A percentile compares a stretch with the other conserved stretches of the same genome.
Conservation (phyloP, 148 eudicot genomes). For the Polygonum maritimum region DNA sequence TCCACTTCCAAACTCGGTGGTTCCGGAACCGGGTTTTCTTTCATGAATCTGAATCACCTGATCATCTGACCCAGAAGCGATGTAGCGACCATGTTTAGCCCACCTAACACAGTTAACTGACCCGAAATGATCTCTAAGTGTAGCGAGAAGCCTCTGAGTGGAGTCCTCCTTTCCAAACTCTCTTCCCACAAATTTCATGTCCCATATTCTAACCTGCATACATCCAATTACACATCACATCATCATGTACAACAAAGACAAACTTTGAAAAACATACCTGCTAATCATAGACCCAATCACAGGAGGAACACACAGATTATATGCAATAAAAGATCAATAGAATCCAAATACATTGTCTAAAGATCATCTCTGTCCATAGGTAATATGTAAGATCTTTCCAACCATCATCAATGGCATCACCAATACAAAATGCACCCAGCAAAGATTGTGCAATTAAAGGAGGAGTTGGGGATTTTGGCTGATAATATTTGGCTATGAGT, state of each 20-base stretch:
- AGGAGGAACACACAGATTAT: not conserved
- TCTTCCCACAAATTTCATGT: conserved; percentile 62
- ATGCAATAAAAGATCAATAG: not conserved
- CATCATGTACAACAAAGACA: not conserved
- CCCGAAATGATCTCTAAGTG: conserved; percentile 93
- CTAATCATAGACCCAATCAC: not conserved
- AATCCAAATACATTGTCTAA: not conserved
- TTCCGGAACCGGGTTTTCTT: conserved; percentile 95
- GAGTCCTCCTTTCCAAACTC: conserved; percentile 49
- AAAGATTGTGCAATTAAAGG: not conserved
- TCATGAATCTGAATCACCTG: conserved; percentile 87
- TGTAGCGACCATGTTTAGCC: conserved; percentile 79
- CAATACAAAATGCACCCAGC: not conserved
- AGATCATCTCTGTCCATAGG: not conserved
- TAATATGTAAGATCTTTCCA: not conserved
- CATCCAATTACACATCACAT: not conserved
- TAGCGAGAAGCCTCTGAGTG: conserved; percentile 67
- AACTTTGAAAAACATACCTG: not conserved
- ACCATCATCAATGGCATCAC: not conserved
- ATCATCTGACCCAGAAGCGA: conserved; percentile 98
- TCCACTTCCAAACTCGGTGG: conserved; percentile 95
- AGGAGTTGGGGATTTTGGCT: too few relatives aligned
- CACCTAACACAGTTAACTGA: conserved; percentile 98
- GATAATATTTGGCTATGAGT: not conserved
- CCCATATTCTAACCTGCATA: conserved; percentile 88